Percentiles rank a stretch among this genome's conserved stretches.
Evolutionary conservation across 164 flowering plant genomes (phyloP).

Genomic region (Kalanchoe fedtschenkoi): DNA sequence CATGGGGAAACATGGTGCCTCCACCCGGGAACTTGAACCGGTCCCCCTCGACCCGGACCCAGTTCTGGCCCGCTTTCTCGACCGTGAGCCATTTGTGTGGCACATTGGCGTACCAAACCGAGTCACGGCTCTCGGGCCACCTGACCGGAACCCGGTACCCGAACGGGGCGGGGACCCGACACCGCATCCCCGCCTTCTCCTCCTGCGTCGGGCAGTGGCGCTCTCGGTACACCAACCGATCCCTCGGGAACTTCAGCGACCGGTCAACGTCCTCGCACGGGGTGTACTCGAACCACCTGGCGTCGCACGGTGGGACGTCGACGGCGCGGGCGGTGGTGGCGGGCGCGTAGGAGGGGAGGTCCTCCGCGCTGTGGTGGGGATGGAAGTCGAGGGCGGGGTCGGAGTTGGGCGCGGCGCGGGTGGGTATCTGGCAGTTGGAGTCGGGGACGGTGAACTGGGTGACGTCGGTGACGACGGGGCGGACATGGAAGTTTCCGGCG

Average conservation of each 20-base stretch:
- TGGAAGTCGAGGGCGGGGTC: conserved; percentile 40
- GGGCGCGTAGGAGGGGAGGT: not conserved
- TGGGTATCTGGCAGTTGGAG: not conserved
- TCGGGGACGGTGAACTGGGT: conserved; percentile 3
- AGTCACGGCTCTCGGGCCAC: conserved; percentile 81
- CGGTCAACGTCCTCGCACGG: conserved; percentile 72
- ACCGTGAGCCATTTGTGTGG: conserved; percentile 73
- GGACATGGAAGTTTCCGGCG: conserved; percentile 31
- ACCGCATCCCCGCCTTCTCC: conserved; percentile 25
- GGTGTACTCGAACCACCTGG: conserved; percentile 52
- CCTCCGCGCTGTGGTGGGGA: conserved; percentile 41
- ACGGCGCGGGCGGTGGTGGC: conserved; percentile 12
- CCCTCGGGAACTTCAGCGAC: conserved; percentile 49
- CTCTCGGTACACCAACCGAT: conserved; percentile 54
- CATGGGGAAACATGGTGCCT: conserved; percentile 89
- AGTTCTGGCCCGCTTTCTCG: conserved; percentile 83
- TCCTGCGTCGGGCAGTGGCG: conserved; percentile 68
- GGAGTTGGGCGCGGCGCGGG: conserved; percentile 4
- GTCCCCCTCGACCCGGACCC: conserved; percentile 63
- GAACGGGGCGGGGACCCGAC: conserved; percentile 70
- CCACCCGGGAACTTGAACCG: conserved; percentile 90
- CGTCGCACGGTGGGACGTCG: conserved; percentile 45
- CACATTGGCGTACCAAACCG: conserved; percentile 79
- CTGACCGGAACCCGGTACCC: conserved; percentile 60
- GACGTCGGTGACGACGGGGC: conserved; percentile 3